Base-by-base conservation (phyloP, 2,329 filamentous ascomycete species). In the Pseudogymnoascus sp. region DNA sequence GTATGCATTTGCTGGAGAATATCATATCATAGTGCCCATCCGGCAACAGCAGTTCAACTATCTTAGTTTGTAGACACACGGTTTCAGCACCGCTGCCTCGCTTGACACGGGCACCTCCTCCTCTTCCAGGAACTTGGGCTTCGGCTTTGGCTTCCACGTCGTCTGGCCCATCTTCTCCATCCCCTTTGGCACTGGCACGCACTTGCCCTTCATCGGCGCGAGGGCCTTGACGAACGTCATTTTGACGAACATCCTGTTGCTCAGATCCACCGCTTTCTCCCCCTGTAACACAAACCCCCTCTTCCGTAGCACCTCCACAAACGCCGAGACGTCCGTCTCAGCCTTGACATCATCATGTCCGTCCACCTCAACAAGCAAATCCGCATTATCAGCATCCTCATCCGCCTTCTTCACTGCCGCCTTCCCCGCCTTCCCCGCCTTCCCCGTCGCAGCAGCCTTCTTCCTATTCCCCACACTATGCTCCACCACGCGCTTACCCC, bases 221-320 rank as follows among this genome's bases (percentile, higher is more conserved):
- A 84, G 85, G n/a, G 82, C 85, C 77, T 97, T 99, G 68, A 92
- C 79, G 74, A 99, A 99, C 68, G 88, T 85, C 91, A 99, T 93
- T 76, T 88, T 90, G 67, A 97, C 93, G 77, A 99, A 99, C 94
- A 99, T 99, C 77, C 89, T 95, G 76, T 99, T 99, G 61, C 82
- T 83, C 69, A 95, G 77, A 76, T 99, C 91, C 8, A 96, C 80
- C 0, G 87, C 83, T 65, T 77, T 81, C 67, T 82, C 83, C 7
- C 84, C 83, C 68, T 88, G 88, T 30, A 97, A 80, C n/a, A 92
- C 79, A 70, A 99, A 97, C 0, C 94, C 94, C 18, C 92, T 81
- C 67, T 86, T 85, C 58, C 82, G 78, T 65, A 97, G 81, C 1
- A 93, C 91, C 59, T 92, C 87, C 6, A 97, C 83, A 71, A 99